These are phyloP conservation scores for Penicillium pulvis DNA, from an alignment of 495 filamentous ascomycete species.

Conservation along the genomic window DNA sequence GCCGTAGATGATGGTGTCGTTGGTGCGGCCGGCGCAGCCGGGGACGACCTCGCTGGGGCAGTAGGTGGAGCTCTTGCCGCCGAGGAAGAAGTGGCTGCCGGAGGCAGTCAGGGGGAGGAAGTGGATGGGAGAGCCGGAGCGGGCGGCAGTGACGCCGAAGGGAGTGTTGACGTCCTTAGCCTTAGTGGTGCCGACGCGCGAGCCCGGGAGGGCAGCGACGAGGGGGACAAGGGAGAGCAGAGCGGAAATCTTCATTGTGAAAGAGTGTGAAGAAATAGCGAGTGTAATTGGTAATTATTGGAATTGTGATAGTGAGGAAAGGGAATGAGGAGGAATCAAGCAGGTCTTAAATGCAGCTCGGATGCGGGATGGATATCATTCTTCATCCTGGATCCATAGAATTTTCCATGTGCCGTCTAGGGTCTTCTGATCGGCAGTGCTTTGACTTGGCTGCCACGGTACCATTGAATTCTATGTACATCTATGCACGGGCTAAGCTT, in stretches of 20 bases:
- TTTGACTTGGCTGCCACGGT: conserved; percentile 7
- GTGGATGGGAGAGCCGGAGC: conserved; percentile 39
- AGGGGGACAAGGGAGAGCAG: conserved; percentile 27
- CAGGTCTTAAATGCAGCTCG: not conserved
- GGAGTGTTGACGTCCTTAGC: conserved; percentile 17
- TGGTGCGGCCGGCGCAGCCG: conserved; percentile 30
- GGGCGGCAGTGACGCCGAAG: conserved; percentile 35
- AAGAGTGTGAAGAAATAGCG: conserved; percentile 3
- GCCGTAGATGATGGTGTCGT: conserved; percentile 36
- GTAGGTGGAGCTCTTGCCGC: conserved; percentile 31
- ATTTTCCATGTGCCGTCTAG: conserved; percentile 10
- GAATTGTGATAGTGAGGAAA: not conserved
- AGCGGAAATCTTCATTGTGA: conserved; percentile 34
- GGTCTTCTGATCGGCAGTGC: conserved; percentile 15
- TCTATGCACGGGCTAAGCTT: conserved; percentile 4
- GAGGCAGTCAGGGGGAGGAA: conserved; percentile 34
- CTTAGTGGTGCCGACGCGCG: conserved; percentile 8
- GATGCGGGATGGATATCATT: conserved; percentile 2
- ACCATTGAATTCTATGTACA: conserved; percentile 9
- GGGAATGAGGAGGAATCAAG: not conserved
- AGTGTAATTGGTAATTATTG: not conserved
- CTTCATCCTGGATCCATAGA: conserved; percentile 3
- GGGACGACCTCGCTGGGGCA: conserved; percentile 27
- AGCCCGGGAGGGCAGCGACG: conserved; percentile 26
- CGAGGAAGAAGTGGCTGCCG: conserved; percentile 37